These are phyloP conservation scores for Lactarius psammicola DNA, from an alignment of 768 basidiomycete genomes.

Conservation along the genomic window DNA sequence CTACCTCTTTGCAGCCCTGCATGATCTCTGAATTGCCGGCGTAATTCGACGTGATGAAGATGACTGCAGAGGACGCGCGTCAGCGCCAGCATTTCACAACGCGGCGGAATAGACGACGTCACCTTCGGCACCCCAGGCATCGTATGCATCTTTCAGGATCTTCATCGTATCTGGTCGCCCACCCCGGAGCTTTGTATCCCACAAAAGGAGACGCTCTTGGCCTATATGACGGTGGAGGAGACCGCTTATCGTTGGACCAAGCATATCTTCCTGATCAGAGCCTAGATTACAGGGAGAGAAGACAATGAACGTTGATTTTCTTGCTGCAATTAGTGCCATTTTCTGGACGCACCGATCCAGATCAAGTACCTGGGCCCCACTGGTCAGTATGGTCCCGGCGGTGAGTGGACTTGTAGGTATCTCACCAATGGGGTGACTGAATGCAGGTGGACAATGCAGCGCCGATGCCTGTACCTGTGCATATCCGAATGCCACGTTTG, in stretches of 20 bases:
- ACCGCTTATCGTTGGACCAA: slow-evolving; percentile 43
- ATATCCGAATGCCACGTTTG: slow-evolving; percentile 45
- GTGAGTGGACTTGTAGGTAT: slow-evolving; percentile 4
- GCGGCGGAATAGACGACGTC: neutral
- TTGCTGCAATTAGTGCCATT: neutral
- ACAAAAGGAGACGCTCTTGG: slow-evolving; percentile 41
- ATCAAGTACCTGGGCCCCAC: slow-evolving; percentile 38
- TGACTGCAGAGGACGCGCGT: slow-evolving; percentile 31
- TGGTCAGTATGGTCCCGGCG: neutral
- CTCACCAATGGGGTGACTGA: slow-evolving; percentile 41
- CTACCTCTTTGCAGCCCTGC: slow-evolving; percentile 40
- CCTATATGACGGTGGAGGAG: slow-evolving; percentile 41
- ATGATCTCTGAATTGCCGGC: slow-evolving; percentile 44
- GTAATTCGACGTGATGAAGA: slow-evolving; percentile 46
- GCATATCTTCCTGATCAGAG: slow-evolving; percentile 46
- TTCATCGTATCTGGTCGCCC: slow-evolving; percentile 42
- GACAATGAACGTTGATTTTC: neutral
- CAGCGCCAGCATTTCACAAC: neutral
- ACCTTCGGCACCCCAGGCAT: slow-evolving; percentile 40
- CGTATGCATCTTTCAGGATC: slow-evolving; percentile 39
- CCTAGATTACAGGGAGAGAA: slow-evolving; percentile 25
- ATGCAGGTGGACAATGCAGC: slow-evolving; percentile 45
- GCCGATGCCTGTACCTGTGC: slow-evolving; percentile 47
- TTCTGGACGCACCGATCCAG: slow-evolving; percentile 37
- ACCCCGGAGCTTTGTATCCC: slow-evolving; percentile 44